Evolutionary conservation across 305 asterid species (phyloP), one percentile per base, ranked within the genome.

Genomic region (Stenogyne calaminthoides): DNA sequence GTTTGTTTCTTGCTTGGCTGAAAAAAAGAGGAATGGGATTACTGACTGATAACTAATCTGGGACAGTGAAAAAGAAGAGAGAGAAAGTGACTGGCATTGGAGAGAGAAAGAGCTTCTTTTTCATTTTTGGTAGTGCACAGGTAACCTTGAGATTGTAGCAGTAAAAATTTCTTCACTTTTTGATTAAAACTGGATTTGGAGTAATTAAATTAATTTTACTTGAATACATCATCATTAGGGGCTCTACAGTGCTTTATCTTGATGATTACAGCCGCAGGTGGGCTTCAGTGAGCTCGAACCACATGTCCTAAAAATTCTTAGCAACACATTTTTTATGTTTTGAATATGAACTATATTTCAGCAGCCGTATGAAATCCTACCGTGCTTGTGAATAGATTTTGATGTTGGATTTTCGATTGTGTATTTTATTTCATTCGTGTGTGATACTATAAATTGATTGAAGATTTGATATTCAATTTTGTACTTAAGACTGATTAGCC

Each of bases 1-100:
- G 54, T 34, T 81, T 73, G 68, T 77, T 73, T 72, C 52, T 55
- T 77, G 77, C 68, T 83, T 76, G 69, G 81, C 80, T 77, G 82
- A 70, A 80, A 84, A 51, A 56, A 67, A 77, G 82, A 77, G 70
- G 32, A 52, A 78, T 72, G 81, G 78, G 84, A 78, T 82, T 76
- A 75, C 79, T 79, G 87, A 73, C 85, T 65, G 83, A 64, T 78
- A 81, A 79, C 88, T 81, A 88, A 85, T 58, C 66, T 56, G 73
- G 73, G 60, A 72, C 77, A 40, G 81, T 77, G 70, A 71, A 68
- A 80, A 70, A 65, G 55, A 63, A 63, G 61, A 70, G 71, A 61
- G 74, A 56, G 80, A 82, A 61, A 86, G 81, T 54, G 83, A 77
- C 80, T 16, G 81, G 82, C 76, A 78, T 18, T 60, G 67, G 68